Conservation (phyloP, 1,284 basidiomycete genomes). For the Cerioporus squamosus region DNA sequence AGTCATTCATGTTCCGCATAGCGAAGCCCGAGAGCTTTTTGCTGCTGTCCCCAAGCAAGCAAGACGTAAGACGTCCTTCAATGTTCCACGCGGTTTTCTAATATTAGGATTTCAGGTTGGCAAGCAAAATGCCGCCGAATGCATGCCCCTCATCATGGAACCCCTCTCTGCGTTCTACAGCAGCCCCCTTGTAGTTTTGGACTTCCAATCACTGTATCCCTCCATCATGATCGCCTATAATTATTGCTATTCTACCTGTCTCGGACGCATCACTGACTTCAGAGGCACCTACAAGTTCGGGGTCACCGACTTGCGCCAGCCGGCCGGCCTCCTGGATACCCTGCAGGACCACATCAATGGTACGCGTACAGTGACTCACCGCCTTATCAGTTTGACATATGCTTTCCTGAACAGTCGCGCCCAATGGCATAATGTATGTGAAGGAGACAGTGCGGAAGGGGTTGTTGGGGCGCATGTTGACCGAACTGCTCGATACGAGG, state of each 20-base stretch:
- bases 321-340: conserved; percentile 69
- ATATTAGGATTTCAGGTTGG: conserved; percentile 66
- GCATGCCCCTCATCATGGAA: conserved; percentile 94
- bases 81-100: not conserved
- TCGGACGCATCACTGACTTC: conserved; percentile 87
- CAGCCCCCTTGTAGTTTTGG: conserved; percentile 89
- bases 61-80: conserved; percentile 60
- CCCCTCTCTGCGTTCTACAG: conserved; percentile 93
- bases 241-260: conserved; percentile 95
- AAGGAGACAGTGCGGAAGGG: conserved; percentile 86
- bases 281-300: conserved; percentile 91
- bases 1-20: conserved; percentile 97
- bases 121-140: conserved; percentile 96
- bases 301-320: conserved; percentile 75
- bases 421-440: conserved; percentile 95
- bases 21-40: conserved; percentile 97
- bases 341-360: conserved; percentile 79
- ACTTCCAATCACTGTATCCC: conserved; percentile 96
- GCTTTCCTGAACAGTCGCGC: conserved; percentile 67
- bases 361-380: conserved; percentile 31
- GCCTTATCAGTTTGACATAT: not conserved
- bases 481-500: conserved; percentile 92
- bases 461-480: conserved; percentile 89
- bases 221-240: conserved; percentile 99
- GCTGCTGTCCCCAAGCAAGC: conserved; percentile 84